phyloP scores from a whole-genome alignment of 352 stramenopile genomes.

The Globisporangium viniferum region DNA sequence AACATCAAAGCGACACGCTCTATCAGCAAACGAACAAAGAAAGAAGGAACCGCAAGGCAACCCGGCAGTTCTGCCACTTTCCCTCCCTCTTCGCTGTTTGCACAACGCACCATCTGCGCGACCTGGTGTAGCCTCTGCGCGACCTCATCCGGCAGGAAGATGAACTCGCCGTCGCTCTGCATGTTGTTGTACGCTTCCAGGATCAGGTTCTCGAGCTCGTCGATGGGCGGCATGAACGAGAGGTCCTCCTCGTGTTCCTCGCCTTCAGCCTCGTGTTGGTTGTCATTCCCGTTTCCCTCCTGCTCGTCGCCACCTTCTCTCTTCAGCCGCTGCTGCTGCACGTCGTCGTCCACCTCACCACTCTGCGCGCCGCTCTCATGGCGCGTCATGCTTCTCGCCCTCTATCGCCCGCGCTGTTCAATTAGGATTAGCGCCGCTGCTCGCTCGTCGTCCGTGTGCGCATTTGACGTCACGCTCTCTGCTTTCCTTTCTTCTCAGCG shows the following conservation, averaged over 20 bases:
- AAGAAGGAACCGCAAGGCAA: neutral
- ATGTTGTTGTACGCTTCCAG: conserved; percentile 83
- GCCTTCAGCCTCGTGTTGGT: neutral
- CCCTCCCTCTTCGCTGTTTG: neutral
- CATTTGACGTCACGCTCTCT: neutral
- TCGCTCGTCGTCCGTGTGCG: conserved; percentile 5
- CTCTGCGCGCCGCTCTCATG: neutral
- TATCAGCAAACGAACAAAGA: neutral
- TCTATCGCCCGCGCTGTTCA: neutral
- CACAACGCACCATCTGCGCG: conserved; percentile 42
- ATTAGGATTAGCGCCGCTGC: neutral
- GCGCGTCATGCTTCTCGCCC: neutral
- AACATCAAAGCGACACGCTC: neutral
- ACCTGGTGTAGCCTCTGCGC: conserved; percentile 62
- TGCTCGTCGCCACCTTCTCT: neutral
- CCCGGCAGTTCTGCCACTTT: neutral
- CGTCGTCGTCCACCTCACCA: neutral
- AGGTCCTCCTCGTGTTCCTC: conserved; percentile 21
- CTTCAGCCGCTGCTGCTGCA: neutral
- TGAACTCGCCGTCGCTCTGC: conserved; percentile 78
- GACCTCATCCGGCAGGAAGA: conserved; percentile 68
- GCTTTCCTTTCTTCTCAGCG: neutral
- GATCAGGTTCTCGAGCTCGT: conserved; percentile 67
- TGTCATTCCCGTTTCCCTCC: neutral
- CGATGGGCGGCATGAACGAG: conserved; percentile 28